Evolutionary conservation across 2,329 filamentous ascomycete genomes (phyloP).

Genomic region (Bipolaris oryzae): DNA sequence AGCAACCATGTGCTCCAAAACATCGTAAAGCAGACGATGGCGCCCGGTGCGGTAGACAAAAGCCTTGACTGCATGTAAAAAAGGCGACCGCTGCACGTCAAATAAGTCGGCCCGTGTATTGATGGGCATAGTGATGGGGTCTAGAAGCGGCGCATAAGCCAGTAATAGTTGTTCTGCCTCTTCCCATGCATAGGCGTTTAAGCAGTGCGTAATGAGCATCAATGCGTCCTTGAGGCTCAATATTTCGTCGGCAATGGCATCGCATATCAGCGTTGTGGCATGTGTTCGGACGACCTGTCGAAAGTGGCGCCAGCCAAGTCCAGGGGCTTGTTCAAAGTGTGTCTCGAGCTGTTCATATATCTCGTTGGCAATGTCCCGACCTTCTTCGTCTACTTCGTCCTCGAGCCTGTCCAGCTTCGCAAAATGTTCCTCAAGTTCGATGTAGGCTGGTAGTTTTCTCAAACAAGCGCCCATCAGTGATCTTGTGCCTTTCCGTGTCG

Average conservation of each 20-base stretch:
- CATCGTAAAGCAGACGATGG: slow-evolving; percentile 42
- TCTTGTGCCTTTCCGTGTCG: slow-evolving; percentile 41
- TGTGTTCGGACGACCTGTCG: slow-evolving; percentile 52
- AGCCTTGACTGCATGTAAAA: slow-evolving; percentile 32
- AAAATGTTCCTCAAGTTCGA: slow-evolving; percentile 49
- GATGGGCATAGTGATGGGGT: slow-evolving; percentile 32
- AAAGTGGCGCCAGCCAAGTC: slow-evolving; percentile 49
- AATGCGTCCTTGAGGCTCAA: slow-evolving; percentile 33
- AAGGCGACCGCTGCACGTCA: slow-evolving; percentile 30
- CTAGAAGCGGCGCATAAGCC: slow-evolving; percentile 32
- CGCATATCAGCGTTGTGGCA: slow-evolving; percentile 45
- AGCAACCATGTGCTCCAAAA: slow-evolving; percentile 42
- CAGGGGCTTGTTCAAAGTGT: slow-evolving; percentile 39
- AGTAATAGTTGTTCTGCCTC: slow-evolving; percentile 45
- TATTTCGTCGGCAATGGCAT: slow-evolving; percentile 45
- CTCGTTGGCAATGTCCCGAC: slow-evolving; percentile 45
- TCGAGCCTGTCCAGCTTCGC: slow-evolving; percentile 39
- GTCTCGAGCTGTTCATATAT: slow-evolving; percentile 51
- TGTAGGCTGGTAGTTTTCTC: slow-evolving; percentile 49
- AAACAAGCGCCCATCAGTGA: slow-evolving; percentile 50
- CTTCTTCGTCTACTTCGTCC: slow-evolving; percentile 38
- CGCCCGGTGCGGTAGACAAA: slow-evolving; percentile 41
- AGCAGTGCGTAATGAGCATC: slow-evolving; percentile 38
- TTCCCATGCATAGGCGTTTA: slow-evolving; percentile 40
- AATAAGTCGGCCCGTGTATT: slow-evolving; percentile 39